A percentile compares a stretch with the other conserved stretches of the same genome.
Conservation (phyloP, 306 rosid species). For the Cicer yamashitae region DNA sequence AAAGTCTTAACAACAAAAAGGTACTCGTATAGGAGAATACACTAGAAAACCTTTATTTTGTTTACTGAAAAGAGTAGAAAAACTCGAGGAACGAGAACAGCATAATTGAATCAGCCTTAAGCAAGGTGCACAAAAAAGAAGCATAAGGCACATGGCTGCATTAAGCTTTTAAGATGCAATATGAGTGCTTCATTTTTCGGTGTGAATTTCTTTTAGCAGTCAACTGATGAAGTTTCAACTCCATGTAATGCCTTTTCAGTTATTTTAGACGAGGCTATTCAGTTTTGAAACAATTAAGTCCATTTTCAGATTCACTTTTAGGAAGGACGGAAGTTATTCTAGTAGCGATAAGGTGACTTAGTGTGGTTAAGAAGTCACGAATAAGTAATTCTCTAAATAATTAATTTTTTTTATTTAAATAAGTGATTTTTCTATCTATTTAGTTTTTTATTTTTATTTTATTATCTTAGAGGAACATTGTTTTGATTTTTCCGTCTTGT, state of each 20-base stretch:
- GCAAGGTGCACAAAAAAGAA: conserved; percentile 15
- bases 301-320: not conserved
- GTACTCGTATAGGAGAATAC: too few species aligned
- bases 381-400: too few species aligned
- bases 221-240: conserved; percentile 5
- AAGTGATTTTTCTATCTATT: too few species aligned
- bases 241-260: not conserved
- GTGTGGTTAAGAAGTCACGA: too few species aligned
- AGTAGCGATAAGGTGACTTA: too few species aligned
- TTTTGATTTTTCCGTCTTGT: too few species aligned
- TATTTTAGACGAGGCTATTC: not conserved
- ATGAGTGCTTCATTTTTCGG: not conserved
- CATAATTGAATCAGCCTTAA: conserved; percentile 44
- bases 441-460: too few species aligned
- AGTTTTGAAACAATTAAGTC: not conserved
- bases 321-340: not conserved
- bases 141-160: conserved; percentile 40
- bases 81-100: not conserved
- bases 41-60: not conserved
- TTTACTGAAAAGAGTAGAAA: not conserved
- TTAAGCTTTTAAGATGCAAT: conserved; percentile 31
- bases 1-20: too few species aligned
- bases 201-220: not conserved
- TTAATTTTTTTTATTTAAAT: too few species aligned
- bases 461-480: too few species aligned